phyloP scores from a whole-genome alignment of 2,329 filamentous ascomycete genomes.

The Fusarium protoensiforme region DNA sequence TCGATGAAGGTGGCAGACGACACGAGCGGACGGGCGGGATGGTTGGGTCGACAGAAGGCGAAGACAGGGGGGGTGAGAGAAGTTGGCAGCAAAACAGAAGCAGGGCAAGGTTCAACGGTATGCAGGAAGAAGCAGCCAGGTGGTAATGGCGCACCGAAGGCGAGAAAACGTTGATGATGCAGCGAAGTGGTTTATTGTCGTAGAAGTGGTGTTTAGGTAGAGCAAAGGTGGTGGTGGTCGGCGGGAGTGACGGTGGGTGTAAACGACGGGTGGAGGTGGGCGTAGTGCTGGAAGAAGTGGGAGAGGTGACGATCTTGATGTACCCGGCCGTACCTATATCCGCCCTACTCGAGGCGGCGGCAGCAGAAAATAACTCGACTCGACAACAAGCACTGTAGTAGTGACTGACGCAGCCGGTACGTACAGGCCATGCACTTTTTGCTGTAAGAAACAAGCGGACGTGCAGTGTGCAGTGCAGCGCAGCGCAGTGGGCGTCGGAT shows the following conservation, averaged over 20 bases:
- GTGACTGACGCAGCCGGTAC: slow-evolving; percentile 14
- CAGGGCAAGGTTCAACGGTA: slow-evolving; percentile 3
- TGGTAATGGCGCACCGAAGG: slow-evolving; percentile 11
- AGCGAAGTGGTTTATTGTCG: slow-evolving; percentile 25
- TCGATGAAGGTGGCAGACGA: slow-evolving; percentile 36
- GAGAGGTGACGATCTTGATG: slow-evolving; percentile 38
- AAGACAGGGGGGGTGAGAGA: slow-evolving; percentile 19
- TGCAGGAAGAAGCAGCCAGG: slow-evolving; percentile 5
- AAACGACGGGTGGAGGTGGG: slow-evolving; percentile 30
- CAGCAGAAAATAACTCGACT: slow-evolving; percentile 2
- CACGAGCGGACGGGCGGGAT: slow-evolving; percentile 38
- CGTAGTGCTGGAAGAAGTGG: slow-evolving; percentile 31
- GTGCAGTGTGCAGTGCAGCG: neutral
- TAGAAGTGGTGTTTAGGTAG: slow-evolving; percentile 35
- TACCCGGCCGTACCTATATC: slow-evolving; percentile 45
- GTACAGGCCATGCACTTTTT: neutral
- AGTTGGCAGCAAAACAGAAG: slow-evolving; percentile 11
- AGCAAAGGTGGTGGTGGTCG: slow-evolving; percentile 35
- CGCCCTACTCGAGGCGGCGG: slow-evolving; percentile 17
- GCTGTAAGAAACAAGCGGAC: neutral
- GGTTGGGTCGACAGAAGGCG: slow-evolving; percentile 30
- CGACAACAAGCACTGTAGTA: neutral
- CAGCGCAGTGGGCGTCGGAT: slow-evolving; percentile 6
- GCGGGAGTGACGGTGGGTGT: slow-evolving; percentile 40
- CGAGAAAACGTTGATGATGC: slow-evolving; percentile 17